phyloP scores from a whole-genome alignment of 163 green algal species.

The Trebouxia gelatinosa region DNA sequence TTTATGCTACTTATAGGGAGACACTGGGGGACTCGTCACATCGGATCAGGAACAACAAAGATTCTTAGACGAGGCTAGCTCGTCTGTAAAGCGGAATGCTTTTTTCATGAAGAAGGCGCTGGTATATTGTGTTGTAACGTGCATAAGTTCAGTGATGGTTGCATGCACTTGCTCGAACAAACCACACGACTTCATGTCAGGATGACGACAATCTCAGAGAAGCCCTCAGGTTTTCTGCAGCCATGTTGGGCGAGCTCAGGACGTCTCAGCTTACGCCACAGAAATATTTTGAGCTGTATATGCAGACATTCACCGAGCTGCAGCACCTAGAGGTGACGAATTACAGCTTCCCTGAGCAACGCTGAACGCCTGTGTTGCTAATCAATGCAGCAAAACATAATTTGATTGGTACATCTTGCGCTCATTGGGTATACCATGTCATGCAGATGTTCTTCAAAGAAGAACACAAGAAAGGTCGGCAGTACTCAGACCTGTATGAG shows the following conservation, averaged over 20 bases:
- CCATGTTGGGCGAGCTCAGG: slow-evolving; percentile 93
- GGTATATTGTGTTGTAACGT: slow-evolving; percentile 36
- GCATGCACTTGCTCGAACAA: not conserved
- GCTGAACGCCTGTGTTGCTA: not conserved
- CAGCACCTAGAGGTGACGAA: slow-evolving; percentile 79
- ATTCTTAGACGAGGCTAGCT: slow-evolving; percentile 73
- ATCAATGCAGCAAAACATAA: not conserved
- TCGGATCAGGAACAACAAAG: slow-evolving; percentile 58
- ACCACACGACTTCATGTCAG: slow-evolving; percentile 43
- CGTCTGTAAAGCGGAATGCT: slow-evolving; percentile 75
- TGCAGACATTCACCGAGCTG: slow-evolving; percentile 88
- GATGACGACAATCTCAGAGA: slow-evolving; percentile 94
- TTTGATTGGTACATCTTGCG: not conserved
- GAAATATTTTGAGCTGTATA: slow-evolving; percentile 98
- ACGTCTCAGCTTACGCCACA: slow-evolving; percentile 86
- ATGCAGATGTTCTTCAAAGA: slow-evolving; percentile 84
- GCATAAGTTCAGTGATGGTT: not conserved
- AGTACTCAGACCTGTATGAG: slow-evolving; percentile 88
- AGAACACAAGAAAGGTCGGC: slow-evolving; percentile 68
- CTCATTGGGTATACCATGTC: no score
- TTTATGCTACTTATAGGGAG: slow-evolving; percentile 10
- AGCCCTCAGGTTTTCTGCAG: slow-evolving; percentile 82
- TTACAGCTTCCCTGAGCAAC: no score
- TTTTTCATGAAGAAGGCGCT: slow-evolving; percentile 80
- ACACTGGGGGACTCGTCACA: not conserved